Percentiles rank a stretch among this genome's conserved stretches.
Evolutionary conservation across 768 basidiomycete genomes (phyloP).

Genomic region (Phylloporus scabripes): DNA sequence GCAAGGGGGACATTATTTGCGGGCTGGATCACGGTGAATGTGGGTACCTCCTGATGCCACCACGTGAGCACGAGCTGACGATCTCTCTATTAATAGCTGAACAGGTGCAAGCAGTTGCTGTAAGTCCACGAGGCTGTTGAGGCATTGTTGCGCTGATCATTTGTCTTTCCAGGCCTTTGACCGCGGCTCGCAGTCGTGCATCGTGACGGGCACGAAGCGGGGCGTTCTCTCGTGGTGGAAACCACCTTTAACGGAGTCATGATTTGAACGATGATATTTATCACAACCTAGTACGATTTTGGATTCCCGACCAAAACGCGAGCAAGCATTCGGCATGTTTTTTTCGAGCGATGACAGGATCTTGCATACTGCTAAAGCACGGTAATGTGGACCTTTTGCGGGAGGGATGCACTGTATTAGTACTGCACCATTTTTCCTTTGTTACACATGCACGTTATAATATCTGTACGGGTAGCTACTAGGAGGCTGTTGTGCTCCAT

Average conservation of each 20-base stretch:
- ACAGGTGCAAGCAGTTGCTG: constrained; percentile 31
- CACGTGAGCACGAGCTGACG: constrained; percentile 7
- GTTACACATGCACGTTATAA: constrained; percentile 24
- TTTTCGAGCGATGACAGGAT: constrained; percentile 17
- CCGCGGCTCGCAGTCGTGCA: constrained; percentile 33
- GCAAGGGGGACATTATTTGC: constrained; percentile 47
- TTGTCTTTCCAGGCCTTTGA: constrained; percentile 39
- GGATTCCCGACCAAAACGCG: constrained; percentile 3
- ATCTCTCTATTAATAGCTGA: constrained; percentile 22
- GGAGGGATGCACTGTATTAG: constrained; percentile 29
- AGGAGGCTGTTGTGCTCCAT: not conserved
- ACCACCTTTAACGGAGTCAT: constrained; percentile 25
- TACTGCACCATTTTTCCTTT: constrained; percentile 18
- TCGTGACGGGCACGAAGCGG: constrained; percentile 53
- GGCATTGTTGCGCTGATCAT: constrained; percentile 24
- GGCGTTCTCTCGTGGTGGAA: constrained; percentile 58
- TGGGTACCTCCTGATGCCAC: constrained; percentile 24
- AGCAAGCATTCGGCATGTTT: not conserved
- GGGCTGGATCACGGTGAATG: constrained; percentile 59
- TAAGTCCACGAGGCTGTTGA: constrained; percentile 14
- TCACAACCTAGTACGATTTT: constrained; percentile 6
- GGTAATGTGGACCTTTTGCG: constrained; percentile 22
- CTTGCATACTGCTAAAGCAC: constrained; percentile 30
- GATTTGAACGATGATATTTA: constrained; percentile 21
- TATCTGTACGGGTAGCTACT: constrained; percentile 24